Base-by-base conservation (phyloP, 2,329 filamentous ascomycete genomes). In the Epichloe sylvatica region DNA sequence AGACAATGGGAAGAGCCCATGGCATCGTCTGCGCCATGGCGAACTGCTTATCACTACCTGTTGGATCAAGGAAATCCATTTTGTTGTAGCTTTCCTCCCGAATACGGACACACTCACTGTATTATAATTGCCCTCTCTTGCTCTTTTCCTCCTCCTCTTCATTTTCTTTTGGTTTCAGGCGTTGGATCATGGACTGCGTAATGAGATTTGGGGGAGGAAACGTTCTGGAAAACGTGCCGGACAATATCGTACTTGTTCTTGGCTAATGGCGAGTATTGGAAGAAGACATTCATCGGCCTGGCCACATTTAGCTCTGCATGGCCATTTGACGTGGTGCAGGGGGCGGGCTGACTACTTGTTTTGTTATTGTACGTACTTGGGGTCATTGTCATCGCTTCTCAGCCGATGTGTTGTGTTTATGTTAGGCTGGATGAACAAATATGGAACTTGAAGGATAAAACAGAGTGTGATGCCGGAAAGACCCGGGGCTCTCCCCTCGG, bases 321-420 rank as follows among this genome's bases (percentile, higher is more conserved):
- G 47, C 21, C 21, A n/a, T 33, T 15, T 25, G 11, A 30, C 8
- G 33, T 34, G 21, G 5, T 36, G 8, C 12, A 38, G 38, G 36
- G 33, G 33, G 4, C 23, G n/a, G 49, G 30, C 36, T 47, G 46
- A 41, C 40, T 35, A 36, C 13, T 37, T 38, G 19, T 49, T 23
- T 46, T 34, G n/a, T 34, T 23, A 41, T 33, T 39, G 50, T 45
- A 49, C 43, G 47, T 52, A 46, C 35, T 49, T 46, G 44, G 43
- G 35, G 44, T 36, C 42, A 52, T 43, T 50, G 45, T 35, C 48
- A 47, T 49, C 43, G 47, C 54, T 52, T 45, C 19, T 47, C 44
- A 49, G 51, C 49, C 54, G 51, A 47, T 47, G 40, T 51, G 42
- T 47, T 41, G 48, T 51, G 46, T 40, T 45, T 37, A 25, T 46